Evolutionary conservation across 257 asterid genomes (phyloP).

Genomic region (Solanum acaule): DNA sequence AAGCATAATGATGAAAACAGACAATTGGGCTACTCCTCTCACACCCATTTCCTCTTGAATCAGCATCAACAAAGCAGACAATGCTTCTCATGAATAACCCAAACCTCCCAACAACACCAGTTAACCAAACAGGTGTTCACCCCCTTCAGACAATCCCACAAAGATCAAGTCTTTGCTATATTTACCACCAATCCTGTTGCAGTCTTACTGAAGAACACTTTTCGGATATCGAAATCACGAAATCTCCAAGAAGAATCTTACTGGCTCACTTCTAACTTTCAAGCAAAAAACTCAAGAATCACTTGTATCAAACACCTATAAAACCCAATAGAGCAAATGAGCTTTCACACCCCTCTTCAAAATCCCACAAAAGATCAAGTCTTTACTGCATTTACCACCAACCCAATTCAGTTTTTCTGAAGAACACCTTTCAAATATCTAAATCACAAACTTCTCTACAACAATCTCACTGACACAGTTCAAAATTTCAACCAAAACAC

Average conservation of each 20-base stretch:
- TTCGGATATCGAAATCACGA: conserved; percentile 1
- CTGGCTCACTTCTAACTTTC: background rate
- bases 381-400: conserved; percentile 21
- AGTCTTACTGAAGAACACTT: conserved; percentile 8
- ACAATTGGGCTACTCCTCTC: conserved; percentile 15
- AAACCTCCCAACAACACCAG: background rate
- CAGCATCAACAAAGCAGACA: conserved; percentile 18
- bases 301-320: background rate
- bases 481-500: background rate
- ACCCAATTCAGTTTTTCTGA: conserved; percentile 4
- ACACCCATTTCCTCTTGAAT: conserved; percentile 33
- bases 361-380: background rate
- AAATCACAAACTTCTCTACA: background rate
- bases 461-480: conserved; percentile 14
- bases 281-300: background rate
- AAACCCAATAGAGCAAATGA: background rate
- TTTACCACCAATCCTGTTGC: conserved; percentile 12
- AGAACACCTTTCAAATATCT: conserved; percentile 5
- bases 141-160: background rate
- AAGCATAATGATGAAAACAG: conserved; percentile 28
- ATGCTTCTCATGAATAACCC: conserved; percentile 20
- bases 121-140: background rate
- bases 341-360: background rate
- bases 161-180: conserved; percentile 21
- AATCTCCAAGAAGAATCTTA: conserved; percentile 4